Evolutionary conservation across 768 basidiomycete species (phyloP), one percentile per base, ranked within the genome.

Genomic region (Collybia mongolica): DNA sequence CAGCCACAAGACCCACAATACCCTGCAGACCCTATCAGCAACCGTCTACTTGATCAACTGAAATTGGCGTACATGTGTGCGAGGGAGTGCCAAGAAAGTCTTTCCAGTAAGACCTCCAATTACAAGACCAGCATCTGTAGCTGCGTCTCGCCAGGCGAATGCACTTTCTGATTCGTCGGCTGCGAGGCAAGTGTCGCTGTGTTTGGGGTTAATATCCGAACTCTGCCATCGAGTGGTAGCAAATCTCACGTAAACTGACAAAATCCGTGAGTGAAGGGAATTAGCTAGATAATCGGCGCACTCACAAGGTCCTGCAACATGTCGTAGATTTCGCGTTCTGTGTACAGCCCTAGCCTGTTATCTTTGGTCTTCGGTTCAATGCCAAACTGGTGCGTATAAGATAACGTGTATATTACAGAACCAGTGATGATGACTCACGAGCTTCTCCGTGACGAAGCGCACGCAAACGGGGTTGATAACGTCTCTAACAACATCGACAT

Each of bases 401-500:
- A 35, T 43, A 29, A 11, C 8, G 0, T 15, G 6, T 23, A n/a
- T 18, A 22, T 2, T 7, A 14, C 5, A 14, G 2, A 20, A 17
- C 41, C 24, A 24, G 14, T 17, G 39, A 11, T n/a, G 7, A 3
- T 11, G 6, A 59, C 69, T 20, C 41, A 74, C 74, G 18, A 75
- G 49, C 48, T 65, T 57, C 47, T 71, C 67, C 2, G 72, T 69
- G 22, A 69, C 68, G 65, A 75, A 74, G 47, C 75, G 69, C 0
- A 71, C 67, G 2, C 67, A 62, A 17, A 69, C 65, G 8, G 73
- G 60, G 45, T 79, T 79, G 60, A 77, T 65, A 9, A 81, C 77
- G 50, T 79, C 74, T 35, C 69, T 65, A 15, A 78, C 73, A 49
- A 82, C 68, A 54, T 83, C 76, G 48, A 82, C 58, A 29, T 69